Base-by-base conservation (phyloP, 2,329 filamentous ascomycete species). In the Calonectria hongkongensis region DNA sequence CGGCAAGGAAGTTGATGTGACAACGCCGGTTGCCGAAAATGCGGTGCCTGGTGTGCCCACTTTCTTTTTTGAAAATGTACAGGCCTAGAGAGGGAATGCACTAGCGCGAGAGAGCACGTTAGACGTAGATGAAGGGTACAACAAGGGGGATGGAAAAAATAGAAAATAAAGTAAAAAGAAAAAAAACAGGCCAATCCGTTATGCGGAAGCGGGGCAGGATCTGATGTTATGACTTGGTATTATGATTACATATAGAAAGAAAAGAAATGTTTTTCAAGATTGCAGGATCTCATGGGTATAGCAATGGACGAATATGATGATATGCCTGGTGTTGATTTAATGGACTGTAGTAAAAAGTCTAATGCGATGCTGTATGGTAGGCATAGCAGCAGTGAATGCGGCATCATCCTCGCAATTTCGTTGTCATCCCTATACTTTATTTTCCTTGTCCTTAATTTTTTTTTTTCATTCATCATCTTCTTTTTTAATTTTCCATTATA, bases 31-130 rank as follows among this genome's bases (percentile, higher is more conserved):
- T 66, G 95, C 94, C 15, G 94, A 94, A 80, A 88, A 88, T 77
- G 95, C 96, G 7, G 92, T 97, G 71, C 96, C 96, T 16, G 96
- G 96, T 2, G 88, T 90, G 76, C 96, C 96, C 65, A 94, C 91
- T 50, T 98, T 97, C 85, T 88, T 91, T 79, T 98, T 98, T 86
- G 93, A 95, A 86, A 98, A 98, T 83, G 89, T 97, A 66, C 88
- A 89, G 79, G 85, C 77, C 47, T 85, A 77, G 73, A 72, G 33
- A 72, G 33, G 58, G 18, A 50, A n/a, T 9, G 25, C 45, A 15
- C n/a, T 43, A 50, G 66, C 56, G 62, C 33, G 43, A 36, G 39
- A 45, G 64, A 73, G 47, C 47, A 68, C 63, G 73, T 63, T 76
- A 72, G 68, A 76, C 56, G 54, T 65, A 74, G 64, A 72, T 56